Base-by-base conservation (phyloP, 2,329 filamentous ascomycete genomes). In the Penicillium aurantiogriseum region DNA sequence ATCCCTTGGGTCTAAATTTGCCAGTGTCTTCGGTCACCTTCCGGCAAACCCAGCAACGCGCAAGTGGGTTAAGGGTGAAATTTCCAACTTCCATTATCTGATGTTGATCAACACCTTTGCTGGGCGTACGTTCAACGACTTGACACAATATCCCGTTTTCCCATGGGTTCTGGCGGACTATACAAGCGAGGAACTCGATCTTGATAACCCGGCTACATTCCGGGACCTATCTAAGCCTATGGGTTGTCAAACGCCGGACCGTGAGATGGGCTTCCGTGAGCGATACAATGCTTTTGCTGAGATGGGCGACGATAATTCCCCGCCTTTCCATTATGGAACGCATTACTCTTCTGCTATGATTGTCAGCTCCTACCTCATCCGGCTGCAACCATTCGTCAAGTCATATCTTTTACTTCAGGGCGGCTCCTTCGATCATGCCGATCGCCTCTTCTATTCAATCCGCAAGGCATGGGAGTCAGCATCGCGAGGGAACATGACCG, bases 271-370 rank as follows among this genome's bases (percentile, higher is more conserved):
- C 7, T 96, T 94, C 68, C 83, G 86, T 51, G 90, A 95, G 67
- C 86, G 92, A 31, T 97, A 96, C 72, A 86, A 88, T 64, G 90
- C 91, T 17, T 88, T 99, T 71, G 88, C 88, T 0, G 94, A 97
- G 71, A 96, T 99, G 81, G 91, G 88, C 8, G 92, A 96, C 63
- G 77, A 80, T 42, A 82, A 81, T 56, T 81, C 83, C 45, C 88
- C 90, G 0, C 90, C 94, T 0, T 99, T 97, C 72, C 94, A 99
- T 71, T 99, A 97, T 66, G 94, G 94, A 19, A 99, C 95, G 0
- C 95, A 99, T 72, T 99, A 99, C 74, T 97, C 94, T 1, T 97
- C 94, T 2, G 94, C 94, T 8, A 99, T 97, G 94, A 97, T 96
- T 58, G 94, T 99, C 7, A 92, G 92, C 13, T 97, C 92, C 0